Evolutionary conservation across 1,284 basidiomycete species (phyloP), one percentile per base, ranked within the genome.

Genomic region (Fomitiporia mediterranea): DNA sequence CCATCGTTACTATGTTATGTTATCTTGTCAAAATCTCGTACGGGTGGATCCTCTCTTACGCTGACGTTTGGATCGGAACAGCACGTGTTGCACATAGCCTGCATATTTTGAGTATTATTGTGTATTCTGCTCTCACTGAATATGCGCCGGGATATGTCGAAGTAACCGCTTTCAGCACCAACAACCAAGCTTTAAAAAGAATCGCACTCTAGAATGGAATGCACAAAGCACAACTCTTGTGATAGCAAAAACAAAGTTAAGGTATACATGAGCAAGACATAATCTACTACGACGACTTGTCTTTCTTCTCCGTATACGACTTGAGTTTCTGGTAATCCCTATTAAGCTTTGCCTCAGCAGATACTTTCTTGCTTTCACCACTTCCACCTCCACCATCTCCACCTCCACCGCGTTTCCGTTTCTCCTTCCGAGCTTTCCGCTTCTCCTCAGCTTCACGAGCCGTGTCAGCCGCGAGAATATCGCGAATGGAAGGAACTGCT

Each of bases 401-500:
- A 40, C 47, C 55, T 17, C 52, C 51, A n/a, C 44, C 51, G 19
- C 25, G 83, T 62, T 80, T 73, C 70, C 78, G 80, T 65, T 88
- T 89, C 49, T 89, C 87, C 69, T 91, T 94, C 54, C 79, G 75
- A 55, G 84, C 81, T 60, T 76, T 78, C 63, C 83, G 77, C 63
- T 88, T 88, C 57, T 83, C 80, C 6, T 74, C 75, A 56, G 81
- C 79, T 55, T 80, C 80, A 3, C 77, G 81, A 13, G 81, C 84
- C 27, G 82, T 74, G 60, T 92, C 89, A 70, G 86, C 81, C 3
- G 82, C 86, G 40, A 96, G 73, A 56, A 94, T 79, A 30, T 91
- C 87, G 46, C 82, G 81, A 67, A 94, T 86, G 11, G 89, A 92
- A 11, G 89, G 85, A 35, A 94, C 64, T 4, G 82, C 79, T 19